Percentiles rank a stretch among this genome's conserved stretches.
Conservation (phyloP, 2,329 filamentous ascomycete genomes). For the Pyrenochaeta sp. region DNA sequence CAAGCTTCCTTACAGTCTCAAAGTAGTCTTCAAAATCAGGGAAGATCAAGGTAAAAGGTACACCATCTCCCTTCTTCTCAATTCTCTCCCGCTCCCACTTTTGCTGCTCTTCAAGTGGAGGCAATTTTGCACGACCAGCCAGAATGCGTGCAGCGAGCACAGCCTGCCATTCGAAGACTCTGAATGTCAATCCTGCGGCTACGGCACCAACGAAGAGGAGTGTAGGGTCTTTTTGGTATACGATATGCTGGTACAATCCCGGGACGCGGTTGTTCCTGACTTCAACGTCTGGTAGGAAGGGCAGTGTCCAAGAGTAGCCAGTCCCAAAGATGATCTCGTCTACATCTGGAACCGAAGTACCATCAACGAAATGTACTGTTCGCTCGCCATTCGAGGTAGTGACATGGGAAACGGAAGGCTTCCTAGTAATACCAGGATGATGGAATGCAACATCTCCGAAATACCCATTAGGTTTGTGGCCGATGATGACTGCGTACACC, state of each 20-base stretch:
- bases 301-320: conserved; percentile 70
- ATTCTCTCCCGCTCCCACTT: conserved; percentile 67
- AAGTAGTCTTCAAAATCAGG: conserved; percentile 73
- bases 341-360: conserved; percentile 59
- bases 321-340: conserved; percentile 72
- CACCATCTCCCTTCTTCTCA: conserved; percentile 62
- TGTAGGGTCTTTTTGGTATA: conserved; percentile 62
- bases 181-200: conserved; percentile 64
- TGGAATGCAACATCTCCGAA: conserved; percentile 67
- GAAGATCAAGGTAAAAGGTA: conserved; percentile 63
- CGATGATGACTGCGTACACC: conserved; percentile 62
- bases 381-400: conserved; percentile 40
- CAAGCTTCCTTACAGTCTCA: conserved; percentile 60
- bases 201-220: conserved; percentile 67
- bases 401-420: conserved; percentile 60
- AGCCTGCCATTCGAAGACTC: conserved; percentile 73
- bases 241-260: conserved; percentile 65
- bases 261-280: conserved; percentile 64
- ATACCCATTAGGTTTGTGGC: conserved; percentile 60
- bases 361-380: conserved; percentile 65
- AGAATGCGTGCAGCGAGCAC: conserved; percentile 67
- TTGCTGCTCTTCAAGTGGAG: conserved; percentile 57
- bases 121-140: conserved; percentile 62
- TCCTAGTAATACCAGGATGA: conserved; percentile 61
- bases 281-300: conserved; percentile 59